These are phyloP conservation scores for Colletotrichum musae DNA, from an alignment of 2,329 filamentous ascomycete species.

Conservation along the genomic window DNA sequence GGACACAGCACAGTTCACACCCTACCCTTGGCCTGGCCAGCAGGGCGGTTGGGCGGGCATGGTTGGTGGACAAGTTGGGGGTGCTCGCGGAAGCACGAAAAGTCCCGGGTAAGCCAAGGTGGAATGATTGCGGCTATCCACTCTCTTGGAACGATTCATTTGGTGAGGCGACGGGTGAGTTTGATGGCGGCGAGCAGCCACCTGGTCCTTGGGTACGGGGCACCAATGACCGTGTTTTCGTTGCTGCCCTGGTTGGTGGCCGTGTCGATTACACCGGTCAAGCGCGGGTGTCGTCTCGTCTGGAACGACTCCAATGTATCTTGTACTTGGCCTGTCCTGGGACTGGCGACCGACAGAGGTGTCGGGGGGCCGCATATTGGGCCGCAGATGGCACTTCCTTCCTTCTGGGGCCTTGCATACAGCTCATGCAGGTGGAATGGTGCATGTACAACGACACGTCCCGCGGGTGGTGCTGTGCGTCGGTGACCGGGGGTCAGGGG, in stretches of 20 bases:
- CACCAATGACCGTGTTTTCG: slow-evolving; percentile 20
- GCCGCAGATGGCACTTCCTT: slow-evolving; percentile 39
- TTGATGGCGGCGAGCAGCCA: slow-evolving; percentile 13
- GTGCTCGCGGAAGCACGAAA: slow-evolving; percentile 34
- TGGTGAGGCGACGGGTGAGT: slow-evolving; percentile 30
- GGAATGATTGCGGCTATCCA: slow-evolving; percentile 31
- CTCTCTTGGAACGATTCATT: slow-evolving; percentile 36
- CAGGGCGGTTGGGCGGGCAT: slow-evolving; percentile 5
- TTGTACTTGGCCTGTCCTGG: slow-evolving; percentile 35
- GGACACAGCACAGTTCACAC: too few relatives aligned
- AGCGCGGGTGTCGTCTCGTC: slow-evolving; percentile 29
- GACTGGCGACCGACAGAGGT: slow-evolving; percentile 17
- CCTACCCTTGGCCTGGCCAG: not conserved
- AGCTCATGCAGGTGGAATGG: slow-evolving; percentile 37
- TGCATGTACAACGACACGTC: slow-evolving; percentile 39
- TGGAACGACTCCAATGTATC: slow-evolving; percentile 20
- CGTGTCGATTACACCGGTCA: slow-evolving; percentile 24
- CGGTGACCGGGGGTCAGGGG: slow-evolving; percentile 20
- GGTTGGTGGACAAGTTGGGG: slow-evolving; percentile 5
- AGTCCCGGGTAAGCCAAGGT: slow-evolving; percentile 28
- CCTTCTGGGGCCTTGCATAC: slow-evolving; percentile 39
- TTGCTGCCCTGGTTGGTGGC: slow-evolving; percentile 12
- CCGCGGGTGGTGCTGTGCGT: slow-evolving; percentile 39
- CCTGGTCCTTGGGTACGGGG: slow-evolving; percentile 17
- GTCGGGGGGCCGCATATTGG: slow-evolving; percentile 38